A percentile compares a stretch with the other conserved stretches of the same genome.
Evolutionary conservation across 768 basidiomycete species (phyloP).

Genomic region (Suillus bovinus): DNA sequence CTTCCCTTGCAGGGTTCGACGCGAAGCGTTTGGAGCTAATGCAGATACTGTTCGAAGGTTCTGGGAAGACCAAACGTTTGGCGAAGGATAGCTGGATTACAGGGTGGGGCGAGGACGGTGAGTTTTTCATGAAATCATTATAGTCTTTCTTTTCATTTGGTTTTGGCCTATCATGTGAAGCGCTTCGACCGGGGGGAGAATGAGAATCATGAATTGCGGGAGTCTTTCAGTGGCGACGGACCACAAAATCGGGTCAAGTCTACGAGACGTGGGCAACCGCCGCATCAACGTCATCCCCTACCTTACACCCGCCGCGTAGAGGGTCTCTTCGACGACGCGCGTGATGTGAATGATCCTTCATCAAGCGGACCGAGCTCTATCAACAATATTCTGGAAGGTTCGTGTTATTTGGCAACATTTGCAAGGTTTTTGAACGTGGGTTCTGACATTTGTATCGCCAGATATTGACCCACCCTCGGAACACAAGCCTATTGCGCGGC

Average conservation of each 20-base stretch:
- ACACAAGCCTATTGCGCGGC: constrained; percentile 57
- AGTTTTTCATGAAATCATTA: not conserved
- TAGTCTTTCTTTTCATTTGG: not conserved
- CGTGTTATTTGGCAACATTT: constrained; percentile 9
- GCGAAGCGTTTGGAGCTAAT: not conserved
- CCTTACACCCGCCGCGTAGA: constrained; percentile 30
- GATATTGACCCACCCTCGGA: constrained; percentile 45
- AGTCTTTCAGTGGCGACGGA: constrained; percentile 14
- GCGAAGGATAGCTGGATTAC: constrained; percentile 13
- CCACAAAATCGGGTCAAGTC: not conserved
- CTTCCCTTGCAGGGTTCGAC: not conserved
- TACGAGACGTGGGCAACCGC: constrained; percentile 8
- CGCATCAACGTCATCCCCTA: constrained; percentile 22
- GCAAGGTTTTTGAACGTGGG: constrained; percentile 20
- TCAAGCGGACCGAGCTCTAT: not conserved
- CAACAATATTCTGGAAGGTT: constrained; percentile 2
- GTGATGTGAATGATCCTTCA: constrained; percentile 1
- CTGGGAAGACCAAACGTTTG: not conserved
- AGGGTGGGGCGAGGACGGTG: constrained; percentile 29
- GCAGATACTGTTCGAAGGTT: not conserved
- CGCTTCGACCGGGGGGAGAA: not conserved
- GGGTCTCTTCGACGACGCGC: constrained; percentile 14
- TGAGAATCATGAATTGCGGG: constrained; percentile 13
- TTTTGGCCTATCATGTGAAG: not conserved
- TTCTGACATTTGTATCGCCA: constrained; percentile 19